Evolutionary conservation across 129 eudicot genomes (phyloP).

Genomic region (Tagetes erecta): DNA sequence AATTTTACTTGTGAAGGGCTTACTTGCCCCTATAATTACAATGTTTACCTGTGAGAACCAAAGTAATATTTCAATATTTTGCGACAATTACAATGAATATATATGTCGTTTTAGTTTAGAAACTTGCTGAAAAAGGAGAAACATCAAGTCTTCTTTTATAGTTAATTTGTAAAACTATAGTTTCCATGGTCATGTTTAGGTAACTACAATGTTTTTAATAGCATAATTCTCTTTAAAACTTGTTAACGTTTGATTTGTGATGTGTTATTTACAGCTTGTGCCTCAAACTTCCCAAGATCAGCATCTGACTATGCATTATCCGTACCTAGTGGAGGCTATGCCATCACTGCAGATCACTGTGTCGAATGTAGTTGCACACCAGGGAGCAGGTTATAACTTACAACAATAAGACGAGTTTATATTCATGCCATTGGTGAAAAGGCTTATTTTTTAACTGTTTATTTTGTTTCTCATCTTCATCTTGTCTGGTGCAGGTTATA

Average conservation of each 20-base stretch:
- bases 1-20: not conserved
- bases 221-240: not conserved
- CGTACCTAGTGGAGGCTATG: constrained; percentile 93
- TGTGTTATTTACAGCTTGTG: constrained; percentile 68
- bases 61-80: not conserved
- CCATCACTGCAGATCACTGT: constrained; percentile 90
- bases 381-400: constrained; percentile 59
- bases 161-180: not conserved
- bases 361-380: constrained; percentile 94
- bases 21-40: not conserved
- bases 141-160: not conserved
- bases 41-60: not conserved
- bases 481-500: constrained; percentile 61
- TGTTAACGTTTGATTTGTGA: not conserved
- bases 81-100: not conserved
- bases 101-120: not conserved
- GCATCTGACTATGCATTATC: constrained; percentile 79
- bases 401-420: not conserved
- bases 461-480: not conserved
- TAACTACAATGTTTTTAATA: constrained; percentile 3
- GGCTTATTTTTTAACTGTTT: not conserved
- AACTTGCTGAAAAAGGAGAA: constrained; percentile 13
- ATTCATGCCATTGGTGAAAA: constrained; percentile 11
- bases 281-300: constrained; percentile 75
- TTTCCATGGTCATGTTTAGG: constrained; percentile 10